Evolutionary conservation across 2,329 filamentous ascomycete genomes (phyloP), one percentile per base, ranked within the genome.

Genomic region (Penicillium fuscoglaucum): DNA sequence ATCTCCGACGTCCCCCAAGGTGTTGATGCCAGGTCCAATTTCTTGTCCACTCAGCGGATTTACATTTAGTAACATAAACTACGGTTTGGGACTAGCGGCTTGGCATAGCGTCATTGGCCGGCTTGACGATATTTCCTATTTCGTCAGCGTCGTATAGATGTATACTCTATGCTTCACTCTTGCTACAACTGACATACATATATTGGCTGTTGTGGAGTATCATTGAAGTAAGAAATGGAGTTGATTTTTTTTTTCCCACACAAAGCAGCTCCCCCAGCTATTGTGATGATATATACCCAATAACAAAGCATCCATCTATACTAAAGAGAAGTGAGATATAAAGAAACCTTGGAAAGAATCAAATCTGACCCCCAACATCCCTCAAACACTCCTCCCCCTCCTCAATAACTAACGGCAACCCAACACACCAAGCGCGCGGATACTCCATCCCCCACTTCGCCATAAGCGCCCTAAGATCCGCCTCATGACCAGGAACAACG

Each of bases 1-100:
- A n/a, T 28, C 12, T 10, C 31, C 17, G 21, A 50, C 15, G 24
- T 28, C 21, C 17, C 7, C 17, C 9, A 45, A 28, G 43, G 43
- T 35, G 15, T 31, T n/a, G 6, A 35, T 45, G 41, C 15, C 43
- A 48, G 26, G 19, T 10, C 26, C 31, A 29, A 26, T 49, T 40
- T 44, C 29, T 51, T 35, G 37, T 57, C 73, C 73, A 74, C 55
- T 73, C 69, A 75, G 48, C 47, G 51, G 29, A 52, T 70, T 74
- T 73, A 61, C 45, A 62, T 75, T 73, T 66, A 61, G 70, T 75
- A 75, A 75, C 63, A 66, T 64, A 72, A 74, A 74, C 46, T 62
- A 67, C 65, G 17, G 2, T 53, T 66, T 26, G 9, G 65, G 61
- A 60, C 44, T 74, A 73, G 71, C 50, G 67, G 57, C 62, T 62